Evolutionary conservation across 192 early-diverging fungal species (phyloP).

Genomic region (Chytriomyces hyalinus): DNA sequence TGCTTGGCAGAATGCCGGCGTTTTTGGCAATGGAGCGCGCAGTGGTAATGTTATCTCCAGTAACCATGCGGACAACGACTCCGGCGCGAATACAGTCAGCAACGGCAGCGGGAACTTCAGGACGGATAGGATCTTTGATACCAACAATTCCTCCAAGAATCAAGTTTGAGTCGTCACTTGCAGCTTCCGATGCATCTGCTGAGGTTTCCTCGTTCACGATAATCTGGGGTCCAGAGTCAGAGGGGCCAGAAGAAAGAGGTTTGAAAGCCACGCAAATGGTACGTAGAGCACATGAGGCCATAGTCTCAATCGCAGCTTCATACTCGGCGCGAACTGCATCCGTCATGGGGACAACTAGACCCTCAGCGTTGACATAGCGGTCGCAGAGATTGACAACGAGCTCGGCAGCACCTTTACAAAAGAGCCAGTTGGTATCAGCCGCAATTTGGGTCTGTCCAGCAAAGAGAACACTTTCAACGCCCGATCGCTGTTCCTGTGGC

Average conservation of each 20-base stretch:
- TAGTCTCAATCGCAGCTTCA: slow-evolving; percentile 66
- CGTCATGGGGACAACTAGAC: slow-evolving; percentile 32
- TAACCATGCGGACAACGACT: slow-evolving; percentile 97
- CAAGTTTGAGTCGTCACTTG: slow-evolving; percentile 66
- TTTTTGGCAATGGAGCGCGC: slow-evolving; percentile 93
- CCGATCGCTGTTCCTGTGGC: background rate
- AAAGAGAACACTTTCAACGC: slow-evolving; percentile 23
- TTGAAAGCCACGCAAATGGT: slow-evolving; percentile 86
- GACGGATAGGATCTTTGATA: slow-evolving; percentile 95
- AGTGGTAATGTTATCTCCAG: slow-evolving; percentile 94
- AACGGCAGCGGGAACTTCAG: slow-evolving; percentile 93
- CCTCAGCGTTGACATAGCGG: slow-evolving; percentile 41
- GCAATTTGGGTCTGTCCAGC: slow-evolving; percentile 38
- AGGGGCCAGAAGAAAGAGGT: slow-evolving; percentile 25
- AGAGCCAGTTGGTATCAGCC: slow-evolving; percentile 65
- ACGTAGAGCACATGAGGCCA: slow-evolving; percentile 81
- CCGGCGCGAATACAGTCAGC: slow-evolving; percentile 84
- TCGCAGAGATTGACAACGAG: slow-evolving; percentile 67
- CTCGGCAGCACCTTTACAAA: slow-evolving; percentile 89
- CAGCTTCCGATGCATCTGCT: slow-evolving; percentile 56
- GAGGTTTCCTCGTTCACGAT: slow-evolving; percentile 50
- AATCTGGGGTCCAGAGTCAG: background rate
- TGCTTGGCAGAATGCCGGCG: slow-evolving; percentile 84
- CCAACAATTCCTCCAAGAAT: slow-evolving; percentile 89
- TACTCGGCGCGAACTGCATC: slow-evolving; percentile 25